Evolutionary conservation across 2,329 filamentous ascomycete species (phyloP).

Genomic region (Tolypocladium inflatum): DNA sequence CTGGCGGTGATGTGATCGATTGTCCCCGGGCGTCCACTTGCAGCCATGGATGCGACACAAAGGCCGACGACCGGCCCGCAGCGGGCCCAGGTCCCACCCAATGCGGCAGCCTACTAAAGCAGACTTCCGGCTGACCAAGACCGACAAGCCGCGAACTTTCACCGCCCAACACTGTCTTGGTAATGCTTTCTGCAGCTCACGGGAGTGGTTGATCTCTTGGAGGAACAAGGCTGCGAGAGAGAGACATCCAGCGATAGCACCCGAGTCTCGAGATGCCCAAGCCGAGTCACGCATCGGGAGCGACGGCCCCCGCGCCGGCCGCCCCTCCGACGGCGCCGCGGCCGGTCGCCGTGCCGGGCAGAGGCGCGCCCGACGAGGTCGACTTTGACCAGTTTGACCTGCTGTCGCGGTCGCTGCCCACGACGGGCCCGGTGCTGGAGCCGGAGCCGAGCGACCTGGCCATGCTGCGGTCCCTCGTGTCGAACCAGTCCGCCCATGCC

Average conservation of each 20-base stretch:
- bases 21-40: too few relatives aligned
- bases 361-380: background rate
- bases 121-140: background rate
- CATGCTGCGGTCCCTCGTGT: slow-evolving; percentile 21
- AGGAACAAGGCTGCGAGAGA: background rate
- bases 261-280: background rate
- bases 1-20: background rate
- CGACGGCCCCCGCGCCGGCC: background rate
- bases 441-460: slow-evolving; percentile 30
- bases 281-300: background rate
- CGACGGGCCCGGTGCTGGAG: slow-evolving; percentile 27
- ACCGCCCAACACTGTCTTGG: background rate
- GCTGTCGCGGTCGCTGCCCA: slow-evolving; percentile 30
- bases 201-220: background rate
- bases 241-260: background rate
- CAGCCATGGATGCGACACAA: background rate
- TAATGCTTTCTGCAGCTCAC: background rate
- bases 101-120: background rate
- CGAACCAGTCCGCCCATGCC: slow-evolving; percentile 2
- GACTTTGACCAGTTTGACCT: slow-evolving; percentile 11
- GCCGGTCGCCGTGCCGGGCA: background rate
- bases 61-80: background rate
- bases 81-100: background rate
- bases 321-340: background rate
- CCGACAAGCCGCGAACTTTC: background rate